Conservation (phyloP, 2,329 filamentous ascomycete species). For the Pseudopyricularia cyperi region DNA sequence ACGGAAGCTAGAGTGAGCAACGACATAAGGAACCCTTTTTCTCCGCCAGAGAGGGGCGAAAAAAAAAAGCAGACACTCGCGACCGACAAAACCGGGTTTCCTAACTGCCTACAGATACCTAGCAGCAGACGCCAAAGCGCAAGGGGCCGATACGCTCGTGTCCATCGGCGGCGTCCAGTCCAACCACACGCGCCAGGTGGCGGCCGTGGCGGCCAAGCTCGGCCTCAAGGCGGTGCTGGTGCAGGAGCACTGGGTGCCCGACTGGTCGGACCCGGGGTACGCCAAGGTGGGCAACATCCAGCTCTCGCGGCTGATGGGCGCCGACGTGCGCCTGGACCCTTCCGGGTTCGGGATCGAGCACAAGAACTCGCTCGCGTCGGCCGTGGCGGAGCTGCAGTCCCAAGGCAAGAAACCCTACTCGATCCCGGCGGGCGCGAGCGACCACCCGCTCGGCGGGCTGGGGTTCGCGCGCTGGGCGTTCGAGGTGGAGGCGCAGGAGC, state of each 20-base stretch:
- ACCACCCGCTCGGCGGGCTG: conserved; percentile 56
- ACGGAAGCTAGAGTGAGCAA: conserved; percentile 47
- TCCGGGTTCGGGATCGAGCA: conserved; percentile 56
- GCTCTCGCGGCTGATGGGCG: conserved; percentile 54
- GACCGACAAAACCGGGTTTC: too few relatives aligned
- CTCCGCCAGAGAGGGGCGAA: too few relatives aligned
- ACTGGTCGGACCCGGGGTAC: conserved; percentile 46
- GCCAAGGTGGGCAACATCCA: conserved; percentile 59
- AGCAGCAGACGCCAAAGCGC: conserved; percentile 44
- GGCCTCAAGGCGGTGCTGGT: conserved; percentile 44
- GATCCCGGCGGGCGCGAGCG: conserved; percentile 58
- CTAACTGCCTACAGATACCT: conserved; percentile 36
- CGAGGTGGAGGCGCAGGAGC: conserved; percentile 53
- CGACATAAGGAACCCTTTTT: background rate
- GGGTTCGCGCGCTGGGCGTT: conserved; percentile 62
- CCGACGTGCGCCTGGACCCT: conserved; percentile 46
- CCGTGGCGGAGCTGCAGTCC: conserved; percentile 41
- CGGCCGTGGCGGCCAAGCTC: conserved; percentile 44
- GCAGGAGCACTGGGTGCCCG: conserved; percentile 54
- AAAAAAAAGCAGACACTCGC: too few relatives aligned
- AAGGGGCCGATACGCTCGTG: conserved; percentile 47
- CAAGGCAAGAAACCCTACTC: conserved; percentile 53
- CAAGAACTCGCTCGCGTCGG: conserved; percentile 42
- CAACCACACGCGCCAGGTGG: conserved; percentile 57
- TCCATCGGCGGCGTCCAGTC: conserved; percentile 57